phyloP scores from a whole-genome alignment of 78 protist species.

The Protostelium mycophagum region DNA sequence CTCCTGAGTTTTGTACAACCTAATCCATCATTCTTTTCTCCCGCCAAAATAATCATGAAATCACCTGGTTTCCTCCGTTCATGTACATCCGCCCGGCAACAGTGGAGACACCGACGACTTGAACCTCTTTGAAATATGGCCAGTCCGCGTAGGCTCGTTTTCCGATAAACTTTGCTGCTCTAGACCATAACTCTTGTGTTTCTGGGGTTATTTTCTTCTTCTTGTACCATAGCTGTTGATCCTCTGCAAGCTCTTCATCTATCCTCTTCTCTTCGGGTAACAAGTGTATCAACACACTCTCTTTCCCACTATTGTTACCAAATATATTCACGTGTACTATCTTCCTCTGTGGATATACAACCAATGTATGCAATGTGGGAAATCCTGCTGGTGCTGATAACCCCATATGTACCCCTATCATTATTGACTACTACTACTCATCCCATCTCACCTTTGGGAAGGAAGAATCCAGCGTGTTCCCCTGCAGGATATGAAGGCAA shows the following conservation, averaged over 20 bases:
- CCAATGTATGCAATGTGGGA: constrained; percentile 31
- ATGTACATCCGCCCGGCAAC: background rate
- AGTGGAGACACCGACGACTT: constrained; percentile 8
- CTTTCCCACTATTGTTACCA: constrained; percentile 35
- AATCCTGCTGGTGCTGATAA: constrained; percentile 35
- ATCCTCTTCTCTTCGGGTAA: background rate
- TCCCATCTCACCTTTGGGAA: constrained; percentile 6
- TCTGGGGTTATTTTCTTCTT: background rate
- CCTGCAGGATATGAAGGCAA: constrained; percentile 6
- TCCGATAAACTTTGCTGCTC: constrained; percentile 13
- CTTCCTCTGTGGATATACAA: constrained; percentile 7
- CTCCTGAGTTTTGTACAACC: background rate
- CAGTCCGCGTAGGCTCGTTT: constrained; percentile 32
- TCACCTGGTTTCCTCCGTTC: background rate
- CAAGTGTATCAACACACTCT: constrained; percentile 20
- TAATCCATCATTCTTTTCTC: background rate
- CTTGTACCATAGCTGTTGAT: background rate
- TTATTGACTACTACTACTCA: constrained; percentile 22
- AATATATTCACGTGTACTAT: constrained; percentile 23
- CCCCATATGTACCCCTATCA: constrained; percentile 34
- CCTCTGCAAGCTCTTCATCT: background rate
- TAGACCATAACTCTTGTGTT: background rate
- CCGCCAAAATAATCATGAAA: background rate
- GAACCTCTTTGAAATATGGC: constrained; percentile 48
- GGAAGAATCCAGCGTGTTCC: constrained; percentile 14